A percentile compares a stretch with the other conserved stretches of the same genome.
Evolutionary conservation across 345 rosid genomes (phyloP).

Genomic region (Noccaea caerulescens): DNA sequence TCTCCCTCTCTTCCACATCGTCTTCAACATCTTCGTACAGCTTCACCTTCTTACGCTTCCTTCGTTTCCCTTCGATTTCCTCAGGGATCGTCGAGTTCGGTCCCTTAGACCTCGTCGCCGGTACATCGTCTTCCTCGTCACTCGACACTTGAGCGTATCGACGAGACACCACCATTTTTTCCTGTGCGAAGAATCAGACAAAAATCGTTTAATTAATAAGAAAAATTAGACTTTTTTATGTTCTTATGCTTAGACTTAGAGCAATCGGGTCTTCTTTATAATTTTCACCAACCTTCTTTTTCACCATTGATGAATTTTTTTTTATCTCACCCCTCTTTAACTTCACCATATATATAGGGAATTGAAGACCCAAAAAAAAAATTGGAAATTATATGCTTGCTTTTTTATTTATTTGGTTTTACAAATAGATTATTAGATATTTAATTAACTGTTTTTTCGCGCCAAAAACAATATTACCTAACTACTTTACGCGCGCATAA

Average conservation of each 20-base stretch:
- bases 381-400: no score
- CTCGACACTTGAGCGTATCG: constrained; percentile 76
- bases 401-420: no score
- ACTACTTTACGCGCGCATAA: no score
- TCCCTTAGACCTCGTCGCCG: constrained; percentile 39
- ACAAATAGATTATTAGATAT: no score
- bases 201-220: no score
- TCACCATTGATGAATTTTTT: no score
- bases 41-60: constrained; percentile 63
- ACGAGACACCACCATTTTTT: constrained; percentile 57
- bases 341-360: no score
- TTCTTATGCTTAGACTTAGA: neutral
- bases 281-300: neutral
- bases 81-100: constrained; percentile 41
- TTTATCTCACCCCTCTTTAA: no score
- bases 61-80: constrained; percentile 44
- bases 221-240: no score
- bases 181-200: neutral
- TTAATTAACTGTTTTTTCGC: no score
- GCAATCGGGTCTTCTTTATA: neutral
- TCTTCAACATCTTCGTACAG: constrained; percentile 48
- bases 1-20: constrained; percentile 41
- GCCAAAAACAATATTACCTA: no score
- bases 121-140: constrained; percentile 78
- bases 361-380: no score